phyloP scores from a whole-genome alignment of 306 rosid genomes.

The Lathyrus sativus region DNA sequence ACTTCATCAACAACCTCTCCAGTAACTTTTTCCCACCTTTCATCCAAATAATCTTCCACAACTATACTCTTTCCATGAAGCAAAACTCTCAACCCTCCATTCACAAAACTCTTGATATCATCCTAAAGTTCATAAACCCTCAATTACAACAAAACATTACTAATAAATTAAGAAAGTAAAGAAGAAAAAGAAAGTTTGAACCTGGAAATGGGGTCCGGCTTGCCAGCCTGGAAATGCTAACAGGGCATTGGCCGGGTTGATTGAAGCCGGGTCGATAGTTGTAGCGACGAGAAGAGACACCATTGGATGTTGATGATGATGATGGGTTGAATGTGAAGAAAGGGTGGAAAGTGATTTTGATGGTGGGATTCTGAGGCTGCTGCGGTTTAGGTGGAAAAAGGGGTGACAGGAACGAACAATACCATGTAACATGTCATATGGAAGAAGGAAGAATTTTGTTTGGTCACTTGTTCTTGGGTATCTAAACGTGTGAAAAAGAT shows the following conservation, averaged over 20 bases:
- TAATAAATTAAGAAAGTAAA: neutral
- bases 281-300: constrained; percentile 85
- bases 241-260: constrained; percentile 84
- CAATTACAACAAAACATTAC: neutral
- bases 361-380: neutral
- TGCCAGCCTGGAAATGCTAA: constrained; percentile 76
- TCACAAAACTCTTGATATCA: constrained; percentile 62
- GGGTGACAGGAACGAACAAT: neutral
- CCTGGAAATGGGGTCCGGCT: constrained; percentile 69
- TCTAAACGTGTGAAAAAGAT: too few species aligned
- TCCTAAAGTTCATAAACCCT: constrained; percentile 32
- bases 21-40: constrained; percentile 77
- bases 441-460: neutral
- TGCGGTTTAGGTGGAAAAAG: constrained; percentile 19
- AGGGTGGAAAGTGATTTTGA: constrained; percentile 19
- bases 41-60: constrained; percentile 69
- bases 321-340: constrained; percentile 9
- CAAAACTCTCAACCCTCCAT: constrained; percentile 64
- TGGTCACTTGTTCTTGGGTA: too few species aligned
- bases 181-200: neutral
- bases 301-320: constrained; percentile 42
- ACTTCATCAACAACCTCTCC: constrained; percentile 78
- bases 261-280: constrained; percentile 76
- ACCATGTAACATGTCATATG: constrained; percentile 8
- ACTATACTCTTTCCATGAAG: constrained; percentile 64